Percentiles rank a stretch among this genome's conserved stretches.
Conservation (phyloP, 805 yeast species). For the Vanderwaltozyma yarrowii region DNA sequence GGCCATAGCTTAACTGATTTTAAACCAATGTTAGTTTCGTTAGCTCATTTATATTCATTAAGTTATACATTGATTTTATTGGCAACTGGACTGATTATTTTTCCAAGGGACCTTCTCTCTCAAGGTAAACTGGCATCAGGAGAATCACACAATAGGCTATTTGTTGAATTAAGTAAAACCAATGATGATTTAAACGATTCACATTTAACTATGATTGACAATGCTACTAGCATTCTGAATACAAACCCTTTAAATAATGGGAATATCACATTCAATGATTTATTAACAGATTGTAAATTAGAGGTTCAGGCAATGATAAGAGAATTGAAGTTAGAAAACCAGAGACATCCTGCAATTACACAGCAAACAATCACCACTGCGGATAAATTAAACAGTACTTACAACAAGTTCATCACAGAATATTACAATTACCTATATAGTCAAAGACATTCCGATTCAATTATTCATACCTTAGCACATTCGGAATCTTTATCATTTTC, state of each 20-base stretch:
- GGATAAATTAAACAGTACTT: conserved; percentile 18
- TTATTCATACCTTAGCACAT: conserved; percentile 22
- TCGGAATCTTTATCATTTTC: conserved; percentile 11
- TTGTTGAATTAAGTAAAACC: conserved; percentile 23
- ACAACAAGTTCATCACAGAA: conserved; percentile 22
- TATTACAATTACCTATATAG: conserved; percentile 23
- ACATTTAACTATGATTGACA: conserved; percentile 19
- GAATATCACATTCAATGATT: conserved; percentile 17
- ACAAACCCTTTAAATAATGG: conserved; percentile 12
- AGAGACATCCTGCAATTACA: conserved; percentile 1
- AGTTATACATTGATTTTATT: conserved; percentile 21
- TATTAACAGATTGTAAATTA: conserved; percentile 18
- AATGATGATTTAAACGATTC: conserved; percentile 27
- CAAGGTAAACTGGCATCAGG: conserved; percentile 7
- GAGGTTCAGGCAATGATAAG: conserved; percentile 18
- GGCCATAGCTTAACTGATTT: conserved; percentile 18
- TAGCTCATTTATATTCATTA: conserved; percentile 26
- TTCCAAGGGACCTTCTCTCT: conserved; percentile 19
- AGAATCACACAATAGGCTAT: conserved; percentile 15
- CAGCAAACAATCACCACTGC: conserved; percentile 7
- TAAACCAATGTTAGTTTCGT: conserved; percentile 24
- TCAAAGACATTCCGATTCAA: conserved; percentile 17
- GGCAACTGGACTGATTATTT: conserved; percentile 20
- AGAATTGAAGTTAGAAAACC: conserved; percentile 6
- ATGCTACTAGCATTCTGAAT: conserved; percentile 16